Base-by-base conservation (phyloP, 805 yeast species). In the Myxozyma sirexii region DNA sequence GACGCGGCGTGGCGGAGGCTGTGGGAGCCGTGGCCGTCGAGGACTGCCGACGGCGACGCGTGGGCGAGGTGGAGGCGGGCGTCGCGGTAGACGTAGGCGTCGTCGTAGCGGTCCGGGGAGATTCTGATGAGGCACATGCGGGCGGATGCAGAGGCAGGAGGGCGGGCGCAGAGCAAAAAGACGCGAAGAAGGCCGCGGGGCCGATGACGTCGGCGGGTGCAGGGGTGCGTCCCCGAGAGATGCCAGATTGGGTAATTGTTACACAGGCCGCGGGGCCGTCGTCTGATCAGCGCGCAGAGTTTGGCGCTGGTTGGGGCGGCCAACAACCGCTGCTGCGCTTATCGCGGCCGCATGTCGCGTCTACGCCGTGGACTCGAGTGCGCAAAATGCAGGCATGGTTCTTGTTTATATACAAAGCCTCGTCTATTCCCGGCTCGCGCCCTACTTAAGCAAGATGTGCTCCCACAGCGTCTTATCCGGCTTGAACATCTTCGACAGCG, bases 381-480 rank as follows among this genome's bases (percentile, higher is more conserved):
- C n/a, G n/a, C n/a, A n/a, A n/a, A n/a, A n/a, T n/a, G n/a, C n/a
- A n/a, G n/a, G n/a, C n/a, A n/a, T n/a, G n/a, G n/a, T n/a, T n/a
- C n/a, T n/a, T n/a, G n/a, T n/a, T n/a, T n/a, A n/a, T n/a, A n/a
- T n/a, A n/a, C n/a, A n/a, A n/a, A n/a, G n/a, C n/a, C n/a, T n/a
- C n/a, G n/a, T n/a, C n/a, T n/a, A n/a, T n/a, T n/a, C n/a, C n/a
- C n/a, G n/a, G n/a, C n/a, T n/a, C n/a, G n/a, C n/a, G n/a, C n/a
- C n/a, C n/a, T n/a, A 38, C 41, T 33, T 41, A 6, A 51, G 24
- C 27, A 35, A 17, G 27, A 51, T 17, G 17, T 41, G 42, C 33
- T 51, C 46, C 55, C 55, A 51, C 13, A 51, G 42, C 12, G 55
- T 21, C 42, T 42, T 41, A 19, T 51, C 48, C 35, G 59, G 60